Evolutionary conservation across 108 stramenopile genomes (phyloP).

Genomic region (Cyclotella atomus): DNA sequence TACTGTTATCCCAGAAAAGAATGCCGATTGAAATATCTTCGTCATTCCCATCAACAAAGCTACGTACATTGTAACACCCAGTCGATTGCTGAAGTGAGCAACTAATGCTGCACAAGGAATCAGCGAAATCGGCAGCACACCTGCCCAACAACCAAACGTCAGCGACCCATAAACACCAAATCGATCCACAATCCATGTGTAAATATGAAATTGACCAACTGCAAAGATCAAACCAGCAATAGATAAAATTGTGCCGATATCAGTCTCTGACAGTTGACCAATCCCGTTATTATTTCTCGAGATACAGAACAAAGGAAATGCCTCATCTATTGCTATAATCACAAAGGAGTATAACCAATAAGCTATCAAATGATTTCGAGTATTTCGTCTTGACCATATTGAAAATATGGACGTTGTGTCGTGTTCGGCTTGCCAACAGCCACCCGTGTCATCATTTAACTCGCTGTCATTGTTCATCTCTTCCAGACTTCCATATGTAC

Average conservation of each 20-base stretch:
- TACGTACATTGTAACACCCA: constrained; percentile 4
- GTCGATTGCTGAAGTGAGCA: neutral
- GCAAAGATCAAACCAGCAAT: constrained; percentile 59
- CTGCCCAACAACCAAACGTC: constrained; percentile 42
- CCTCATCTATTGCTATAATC: constrained; percentile 57
- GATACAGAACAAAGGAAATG: constrained; percentile 76
- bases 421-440: neutral
- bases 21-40: constrained; percentile 52
- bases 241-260: constrained; percentile 69
- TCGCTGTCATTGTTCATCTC: neutral
- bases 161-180: constrained; percentile 59
- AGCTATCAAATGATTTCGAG: constrained; percentile 49
- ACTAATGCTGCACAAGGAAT: constrained; percentile 54
- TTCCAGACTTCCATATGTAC: neutral
- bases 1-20: constrained; percentile 63
- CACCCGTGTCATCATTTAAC: neutral
- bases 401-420: neutral
- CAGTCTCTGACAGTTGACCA: constrained; percentile 54
- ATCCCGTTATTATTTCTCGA: constrained; percentile 58
- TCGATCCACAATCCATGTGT: constrained; percentile 41
- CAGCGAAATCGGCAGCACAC: constrained; percentile 39
- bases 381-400: constrained; percentile 38
- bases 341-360: constrained; percentile 73
- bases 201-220: constrained; percentile 53
- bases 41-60: constrained; percentile 36